Conservation (phyloP, 1,284 basidiomycete species). For the Peniophora sp. region DNA sequence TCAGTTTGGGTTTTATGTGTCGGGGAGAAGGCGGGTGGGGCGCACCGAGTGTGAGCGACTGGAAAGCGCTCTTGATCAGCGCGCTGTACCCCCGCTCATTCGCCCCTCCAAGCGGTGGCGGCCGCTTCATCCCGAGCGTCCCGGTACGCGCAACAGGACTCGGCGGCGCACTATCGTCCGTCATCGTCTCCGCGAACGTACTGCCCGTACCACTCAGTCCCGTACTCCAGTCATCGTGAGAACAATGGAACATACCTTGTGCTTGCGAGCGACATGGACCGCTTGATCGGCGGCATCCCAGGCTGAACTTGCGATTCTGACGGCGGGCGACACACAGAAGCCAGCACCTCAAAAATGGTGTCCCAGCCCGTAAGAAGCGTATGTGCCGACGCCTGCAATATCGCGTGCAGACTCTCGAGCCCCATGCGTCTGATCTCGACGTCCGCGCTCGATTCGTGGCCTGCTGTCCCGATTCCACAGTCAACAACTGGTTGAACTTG, state of each 20-base stretch:
- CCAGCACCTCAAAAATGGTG: constrained; percentile 85
- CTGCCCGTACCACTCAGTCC: too few relatives aligned
- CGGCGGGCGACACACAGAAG: constrained; percentile 60
- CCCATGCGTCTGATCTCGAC: constrained; percentile 83
- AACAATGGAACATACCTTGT: too few relatives aligned
- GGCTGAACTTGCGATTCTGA: too few relatives aligned
- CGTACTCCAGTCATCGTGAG: too few relatives aligned
- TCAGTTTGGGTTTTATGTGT: too few relatives aligned
- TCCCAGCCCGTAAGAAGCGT: constrained; percentile 90
- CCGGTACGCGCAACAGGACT: constrained; percentile 26
- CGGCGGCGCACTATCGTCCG: constrained; percentile 37
- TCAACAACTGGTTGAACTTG: too few relatives aligned
- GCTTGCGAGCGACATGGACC: too few relatives aligned
- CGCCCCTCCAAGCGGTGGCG: constrained; percentile 44
- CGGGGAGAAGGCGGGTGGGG: too few relatives aligned
- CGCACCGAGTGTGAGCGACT: constrained; percentile 69
- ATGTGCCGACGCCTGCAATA: constrained; percentile 87
- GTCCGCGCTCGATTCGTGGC: constrained; percentile 24
- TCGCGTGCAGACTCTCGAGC: constrained; percentile 81
- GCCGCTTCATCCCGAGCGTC: constrained; percentile 31
- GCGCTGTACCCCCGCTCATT: constrained; percentile 58
- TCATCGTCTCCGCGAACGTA: constrained; percentile 5
- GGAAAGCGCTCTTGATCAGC: constrained; percentile 86
- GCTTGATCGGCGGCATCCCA: too few relatives aligned
- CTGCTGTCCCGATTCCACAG: too few relatives aligned